Conservation (phyloP, 2,329 filamentous ascomycete species). For the Fusarium multiceps region DNA sequence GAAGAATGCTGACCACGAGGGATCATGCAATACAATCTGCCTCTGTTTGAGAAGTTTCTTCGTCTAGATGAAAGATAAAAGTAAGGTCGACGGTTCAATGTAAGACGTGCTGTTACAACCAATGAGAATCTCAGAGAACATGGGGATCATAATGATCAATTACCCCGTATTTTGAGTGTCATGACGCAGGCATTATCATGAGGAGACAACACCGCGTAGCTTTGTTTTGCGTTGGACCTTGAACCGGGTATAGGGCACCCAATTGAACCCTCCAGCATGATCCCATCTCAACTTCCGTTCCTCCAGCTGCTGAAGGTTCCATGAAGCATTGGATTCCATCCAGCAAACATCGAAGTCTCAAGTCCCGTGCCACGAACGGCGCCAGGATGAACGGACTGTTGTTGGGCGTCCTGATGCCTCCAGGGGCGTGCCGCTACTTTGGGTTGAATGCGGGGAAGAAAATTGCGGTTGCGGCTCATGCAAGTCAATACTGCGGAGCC, state of each 20-base stretch:
- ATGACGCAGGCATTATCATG: constrained; percentile 18
- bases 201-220: constrained; percentile 21
- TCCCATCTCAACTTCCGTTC: constrained; percentile 22
- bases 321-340: constrained; percentile 24
- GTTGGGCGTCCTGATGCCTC: constrained; percentile 24
- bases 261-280: constrained; percentile 5
- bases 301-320: constrained; percentile 22
- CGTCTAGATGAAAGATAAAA: constrained; percentile 25
- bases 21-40: constrained; percentile 10
- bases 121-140: constrained; percentile 18
- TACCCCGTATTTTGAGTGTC: constrained; percentile 23
- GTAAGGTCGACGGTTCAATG: constrained; percentile 14
- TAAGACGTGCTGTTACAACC: constrained; percentile 13
- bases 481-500: constrained; percentile 48
- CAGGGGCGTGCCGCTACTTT: constrained; percentile 33
- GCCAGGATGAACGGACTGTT: constrained; percentile 39
- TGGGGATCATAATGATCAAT: constrained; percentile 12
- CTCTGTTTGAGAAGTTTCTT: constrained; percentile 25
- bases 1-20: not conserved
- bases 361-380: constrained; percentile 41
- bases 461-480: constrained; percentile 48
- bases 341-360: constrained; percentile 37
- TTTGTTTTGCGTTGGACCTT: constrained; percentile 1
- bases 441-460: constrained; percentile 46
- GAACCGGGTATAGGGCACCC: constrained; percentile 12